These are phyloP conservation scores for Sicyos baderoa DNA, from an alignment of 306 rosid species.

Conservation along the genomic window DNA sequence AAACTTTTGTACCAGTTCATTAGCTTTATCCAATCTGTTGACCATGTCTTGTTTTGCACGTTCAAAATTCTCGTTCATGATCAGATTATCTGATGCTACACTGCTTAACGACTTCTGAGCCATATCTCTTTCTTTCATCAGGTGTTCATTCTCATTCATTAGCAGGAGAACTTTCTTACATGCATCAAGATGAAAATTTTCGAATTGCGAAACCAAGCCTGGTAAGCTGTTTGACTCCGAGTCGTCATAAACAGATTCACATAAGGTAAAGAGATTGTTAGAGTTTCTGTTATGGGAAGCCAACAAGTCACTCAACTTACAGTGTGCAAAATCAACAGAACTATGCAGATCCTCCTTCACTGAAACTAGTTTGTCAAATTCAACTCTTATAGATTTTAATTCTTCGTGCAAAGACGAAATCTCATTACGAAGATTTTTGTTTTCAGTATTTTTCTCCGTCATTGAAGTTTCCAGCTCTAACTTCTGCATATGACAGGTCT, in stretches of 20 bases:
- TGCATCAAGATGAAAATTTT: conserved; percentile 50
- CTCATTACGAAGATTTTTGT: conserved; percentile 36
- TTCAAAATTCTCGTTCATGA: conserved; percentile 55
- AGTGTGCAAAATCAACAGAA: conserved; percentile 30
- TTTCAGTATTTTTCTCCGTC: conserved; percentile 45
- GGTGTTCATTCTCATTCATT: conserved; percentile 49
- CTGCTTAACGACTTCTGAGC: conserved; percentile 42
- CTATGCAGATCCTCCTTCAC: conserved; percentile 54
- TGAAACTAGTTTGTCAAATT: conserved; percentile 45
- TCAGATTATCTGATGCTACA: conserved; percentile 46
- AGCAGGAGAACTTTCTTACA: conserved; percentile 49
- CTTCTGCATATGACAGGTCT: conserved; percentile 52
- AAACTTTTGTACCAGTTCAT: conserved; percentile 51
- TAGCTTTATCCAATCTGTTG: conserved; percentile 43
- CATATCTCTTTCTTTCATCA: conserved; percentile 43
- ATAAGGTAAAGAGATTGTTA: conserved; percentile 31
- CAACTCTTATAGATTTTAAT: conserved; percentile 41
- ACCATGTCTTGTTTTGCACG: conserved; percentile 34
- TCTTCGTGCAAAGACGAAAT: conserved; percentile 52
- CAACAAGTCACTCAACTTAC: conserved; percentile 49
- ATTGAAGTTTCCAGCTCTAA: conserved; percentile 46
- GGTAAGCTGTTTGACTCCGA: conserved; percentile 40
- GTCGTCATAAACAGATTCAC: conserved; percentile 32
- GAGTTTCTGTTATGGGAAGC: conserved; percentile 36
- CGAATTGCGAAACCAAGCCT: conserved; percentile 43